Base-by-base conservation (phyloP, 768 basidiomycete genomes). In the Boletellus emodensis region DNA sequence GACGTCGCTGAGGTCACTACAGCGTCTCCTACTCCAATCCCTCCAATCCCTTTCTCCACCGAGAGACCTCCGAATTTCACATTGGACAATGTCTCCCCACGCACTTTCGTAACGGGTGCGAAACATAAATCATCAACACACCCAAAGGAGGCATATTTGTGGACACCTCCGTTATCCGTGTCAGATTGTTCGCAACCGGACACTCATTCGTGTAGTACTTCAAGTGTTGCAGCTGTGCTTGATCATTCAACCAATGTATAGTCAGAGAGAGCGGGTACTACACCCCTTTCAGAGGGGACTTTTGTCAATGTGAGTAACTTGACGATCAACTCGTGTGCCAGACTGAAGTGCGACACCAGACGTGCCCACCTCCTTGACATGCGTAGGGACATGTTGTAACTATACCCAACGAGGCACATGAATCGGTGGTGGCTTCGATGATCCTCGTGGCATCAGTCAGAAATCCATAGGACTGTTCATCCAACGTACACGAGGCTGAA, bases 401-500 rank as follows among this genome's bases (percentile, higher is more conserved):
- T 10, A 9, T 30, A 30, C 30, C 8, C 37, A 18, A 26, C 6
- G 24, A 34, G 34, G 36, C 10, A 10, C 20, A 28, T 38, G 26
- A 46, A 40, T 37, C 14, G 15, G 40, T 34, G 17, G 40, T 47
- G n/a, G 58, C 63, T 24, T 52, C 33, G 32, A 68, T 57, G 20
- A 75, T 63, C 28, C 61, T 63, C 34, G 51, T 48, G 2, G 70
- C 62, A 50, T 72, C 67, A 8, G 74, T 75, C 11, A 80, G 68
- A 62, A 81, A 83, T 4, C 79, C 81, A 46, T 80, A 82, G 54
- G 65, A 68, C 78, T 81, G 52, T 51, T 14, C 5, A 43, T 46
- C 6, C n/a, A 22, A 30, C 35, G 10, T 10, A 35, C 9, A 36
- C 51, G 37, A 39, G 44, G 30, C 18, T 12, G 35, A 42, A 39